phyloP scores from a whole-genome alignment of 2,329 filamentous ascomycete species.

The Incumbomyces lentus region DNA sequence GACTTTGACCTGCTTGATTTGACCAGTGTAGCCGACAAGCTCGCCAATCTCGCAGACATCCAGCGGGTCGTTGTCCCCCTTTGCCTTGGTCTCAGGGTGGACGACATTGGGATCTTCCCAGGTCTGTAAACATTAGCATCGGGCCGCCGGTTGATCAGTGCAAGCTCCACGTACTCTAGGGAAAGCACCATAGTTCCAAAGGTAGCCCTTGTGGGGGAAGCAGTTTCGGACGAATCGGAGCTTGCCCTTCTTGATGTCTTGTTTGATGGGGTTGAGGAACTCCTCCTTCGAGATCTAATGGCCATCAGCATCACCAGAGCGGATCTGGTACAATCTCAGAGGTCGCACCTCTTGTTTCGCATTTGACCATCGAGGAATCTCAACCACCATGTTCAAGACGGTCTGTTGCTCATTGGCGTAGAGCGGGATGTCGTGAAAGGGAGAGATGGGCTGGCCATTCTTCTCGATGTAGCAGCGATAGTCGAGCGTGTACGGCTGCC shows the following conservation, averaged over 20 bases:
- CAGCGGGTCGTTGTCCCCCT: constrained; percentile 98
- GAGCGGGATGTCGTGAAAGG: constrained; percentile 97
- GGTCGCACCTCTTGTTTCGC: constrained; percentile 88
- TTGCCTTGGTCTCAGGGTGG: constrained; percentile 98
- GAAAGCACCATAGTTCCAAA: constrained; percentile 99
- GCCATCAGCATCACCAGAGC: constrained; percentile 6
- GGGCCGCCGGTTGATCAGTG: neutral
- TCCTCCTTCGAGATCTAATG: constrained; percentile 95
- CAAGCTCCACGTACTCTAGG: constrained; percentile 59
- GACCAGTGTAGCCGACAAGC: constrained; percentile 87
- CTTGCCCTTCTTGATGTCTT: constrained; percentile 99
- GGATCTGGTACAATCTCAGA: constrained; percentile 8
- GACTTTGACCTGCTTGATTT: constrained; percentile 99
- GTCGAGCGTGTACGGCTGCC: constrained; percentile 82
- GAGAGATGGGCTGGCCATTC: constrained; percentile 85
- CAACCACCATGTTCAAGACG: constrained; percentile 97
- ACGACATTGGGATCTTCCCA: constrained; percentile 97
- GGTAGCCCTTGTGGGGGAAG: constrained; percentile 99
- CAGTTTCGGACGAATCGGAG: constrained; percentile 99
- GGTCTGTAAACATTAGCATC: constrained; percentile 49
- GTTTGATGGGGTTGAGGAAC: constrained; percentile 96
- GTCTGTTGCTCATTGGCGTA: constrained; percentile 95
- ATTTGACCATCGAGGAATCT: constrained; percentile 99
- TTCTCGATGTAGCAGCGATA: constrained; percentile 97
- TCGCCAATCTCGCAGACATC: constrained; percentile 99